phyloP scores from a whole-genome alignment of 225 moss, liverwort and hornwort species.

The Anthoceros angustus region DNA sequence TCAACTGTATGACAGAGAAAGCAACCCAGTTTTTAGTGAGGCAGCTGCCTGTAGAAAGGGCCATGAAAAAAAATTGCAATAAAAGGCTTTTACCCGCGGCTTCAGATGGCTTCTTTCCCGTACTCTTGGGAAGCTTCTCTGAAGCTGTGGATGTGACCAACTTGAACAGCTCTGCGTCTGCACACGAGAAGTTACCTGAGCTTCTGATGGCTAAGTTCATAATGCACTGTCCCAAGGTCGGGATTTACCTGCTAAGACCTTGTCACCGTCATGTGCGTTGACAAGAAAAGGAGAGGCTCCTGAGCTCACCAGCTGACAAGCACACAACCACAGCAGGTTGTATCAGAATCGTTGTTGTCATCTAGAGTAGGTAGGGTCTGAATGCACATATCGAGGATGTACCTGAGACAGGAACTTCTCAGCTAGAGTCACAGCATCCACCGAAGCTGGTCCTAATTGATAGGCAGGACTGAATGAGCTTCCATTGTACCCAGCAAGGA shows the following conservation, averaged over 20 bases:
- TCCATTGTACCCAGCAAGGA: conserved; percentile 45
- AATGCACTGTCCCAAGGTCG: neutral
- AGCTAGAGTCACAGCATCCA: conserved; percentile 41
- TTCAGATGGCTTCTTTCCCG: conserved; percentile 45
- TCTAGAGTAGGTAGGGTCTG: neutral
- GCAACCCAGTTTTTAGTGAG: neutral
- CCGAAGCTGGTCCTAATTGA: conserved; percentile 41
- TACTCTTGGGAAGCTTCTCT: conserved; percentile 42
- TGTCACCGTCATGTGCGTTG: neutral
- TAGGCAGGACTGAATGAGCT: conserved; percentile 42
- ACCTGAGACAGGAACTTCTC: conserved; percentile 40
- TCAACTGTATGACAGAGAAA: conserved; percentile 25
- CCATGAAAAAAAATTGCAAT: neutral
- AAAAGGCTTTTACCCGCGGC: conserved; percentile 25
- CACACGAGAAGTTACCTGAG: conserved; percentile 9
- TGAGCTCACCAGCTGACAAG: neutral
- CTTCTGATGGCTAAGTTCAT: neutral
- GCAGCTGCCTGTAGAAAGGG: neutral
- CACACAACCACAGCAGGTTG: neutral
- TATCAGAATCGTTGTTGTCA: neutral
- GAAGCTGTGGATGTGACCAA: conserved; percentile 38
- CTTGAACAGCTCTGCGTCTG: conserved; percentile 41
- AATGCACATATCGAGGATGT: neutral
- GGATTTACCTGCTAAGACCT: neutral
- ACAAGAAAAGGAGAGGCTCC: neutral